Evolutionary conservation across 768 basidiomycete species (phyloP).

Genomic region (Phanerochaete carnosa): DNA sequence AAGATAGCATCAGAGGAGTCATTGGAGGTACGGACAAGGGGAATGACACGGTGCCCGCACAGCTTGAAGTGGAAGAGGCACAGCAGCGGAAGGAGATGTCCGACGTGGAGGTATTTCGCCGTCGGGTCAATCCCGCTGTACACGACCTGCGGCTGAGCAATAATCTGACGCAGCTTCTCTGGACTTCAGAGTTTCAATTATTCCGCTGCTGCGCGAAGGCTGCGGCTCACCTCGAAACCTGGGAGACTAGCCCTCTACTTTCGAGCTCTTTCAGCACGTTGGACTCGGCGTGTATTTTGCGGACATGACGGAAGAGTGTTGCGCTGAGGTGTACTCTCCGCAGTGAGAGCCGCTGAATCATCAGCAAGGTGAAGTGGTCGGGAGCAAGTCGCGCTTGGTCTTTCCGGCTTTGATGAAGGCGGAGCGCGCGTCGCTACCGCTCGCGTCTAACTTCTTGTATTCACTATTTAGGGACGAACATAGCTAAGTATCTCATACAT

Average conservation of each 20-base stretch:
- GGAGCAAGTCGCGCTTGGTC: background rate
- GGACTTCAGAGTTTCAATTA: background rate
- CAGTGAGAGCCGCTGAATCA: background rate
- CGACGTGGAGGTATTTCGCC: slow-evolving; percentile 85
- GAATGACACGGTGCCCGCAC: slow-evolving; percentile 78
- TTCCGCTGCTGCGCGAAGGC: background rate
- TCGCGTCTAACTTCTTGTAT: no score
- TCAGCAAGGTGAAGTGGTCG: background rate
- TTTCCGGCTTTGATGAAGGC: background rate
- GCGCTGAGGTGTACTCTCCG: background rate
- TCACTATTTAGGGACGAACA: no score
- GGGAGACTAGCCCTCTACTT: slow-evolving; percentile 10
- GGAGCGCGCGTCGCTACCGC: background rate
- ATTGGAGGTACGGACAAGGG: slow-evolving; percentile 59
- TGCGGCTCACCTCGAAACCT: slow-evolving; percentile 13
- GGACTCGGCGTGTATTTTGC: background rate
- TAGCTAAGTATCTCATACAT: no score
- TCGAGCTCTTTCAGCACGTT: slow-evolving; percentile 11
- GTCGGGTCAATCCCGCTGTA: slow-evolving; percentile 96
- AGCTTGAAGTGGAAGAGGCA: slow-evolving; percentile 84
- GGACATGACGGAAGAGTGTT: background rate
- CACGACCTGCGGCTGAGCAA: slow-evolving; percentile 42
- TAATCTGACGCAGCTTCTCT: slow-evolving; percentile 4
- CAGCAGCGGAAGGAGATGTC: slow-evolving; percentile 88
- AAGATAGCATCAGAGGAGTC: background rate